These are phyloP conservation scores for Penicillium vulpinum DNA, from an alignment of 2,329 filamentous ascomycete genomes.

Conservation along the genomic window DNA sequence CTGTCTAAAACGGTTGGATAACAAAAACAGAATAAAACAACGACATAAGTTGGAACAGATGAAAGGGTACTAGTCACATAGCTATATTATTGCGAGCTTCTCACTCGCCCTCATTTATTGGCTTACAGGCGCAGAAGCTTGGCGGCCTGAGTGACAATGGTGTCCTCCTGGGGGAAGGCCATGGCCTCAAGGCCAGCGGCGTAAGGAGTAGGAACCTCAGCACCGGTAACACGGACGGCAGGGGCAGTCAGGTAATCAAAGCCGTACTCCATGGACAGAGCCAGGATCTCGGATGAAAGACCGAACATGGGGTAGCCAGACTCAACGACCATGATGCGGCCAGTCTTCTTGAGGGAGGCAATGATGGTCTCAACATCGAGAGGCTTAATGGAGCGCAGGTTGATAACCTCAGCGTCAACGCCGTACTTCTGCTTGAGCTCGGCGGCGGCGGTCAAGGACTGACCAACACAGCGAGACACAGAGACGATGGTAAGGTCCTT, in stretches of 20 bases:
- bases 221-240: conserved; percentile 85
- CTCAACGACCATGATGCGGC: conserved; percentile 85
- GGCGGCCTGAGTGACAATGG: conserved; percentile 84
- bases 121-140: conserved; percentile 80
- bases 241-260: conserved; percentile 97
- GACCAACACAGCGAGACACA: conserved; percentile 91
- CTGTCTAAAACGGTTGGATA: conserved; percentile 18
- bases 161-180: conserved; percentile 85
- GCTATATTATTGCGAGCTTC: conserved; percentile 31
- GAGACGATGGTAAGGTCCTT: conserved; percentile 96
- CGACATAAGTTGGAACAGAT: conserved; percentile 24
- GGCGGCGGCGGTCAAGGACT: conserved; percentile 84
- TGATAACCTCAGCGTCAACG: conserved; percentile 93
- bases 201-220: conserved; percentile 96
- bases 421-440: conserved; percentile 95
- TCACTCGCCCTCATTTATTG: conserved; percentile 19
- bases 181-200: conserved; percentile 90
- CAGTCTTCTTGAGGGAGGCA: conserved; percentile 98
- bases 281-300: conserved; percentile 88
- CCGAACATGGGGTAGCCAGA: conserved; percentile 96
- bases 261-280: conserved; percentile 92
- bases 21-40: conserved; percentile 28
- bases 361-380: conserved; percentile 93
- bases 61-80: conserved; percentile 38
- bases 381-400: conserved; percentile 95